phyloP scores from a whole-genome alignment of 2,329 filamentous ascomycete species.

The Fusarium udum region DNA sequence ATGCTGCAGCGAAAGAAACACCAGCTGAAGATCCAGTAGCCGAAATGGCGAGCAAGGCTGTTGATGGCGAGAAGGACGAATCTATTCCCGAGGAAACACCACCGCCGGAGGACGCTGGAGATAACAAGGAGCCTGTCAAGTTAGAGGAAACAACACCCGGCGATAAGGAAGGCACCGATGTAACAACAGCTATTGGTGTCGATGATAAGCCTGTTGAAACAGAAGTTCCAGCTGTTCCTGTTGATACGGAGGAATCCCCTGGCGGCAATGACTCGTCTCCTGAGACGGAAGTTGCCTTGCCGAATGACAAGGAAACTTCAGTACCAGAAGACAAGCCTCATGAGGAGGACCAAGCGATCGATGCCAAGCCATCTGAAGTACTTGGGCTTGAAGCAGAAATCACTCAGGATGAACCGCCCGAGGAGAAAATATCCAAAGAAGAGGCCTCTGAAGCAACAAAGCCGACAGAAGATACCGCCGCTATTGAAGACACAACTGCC shows the following conservation, averaged over 20 bases:
- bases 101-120: background rate
- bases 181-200: background rate
- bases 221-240: background rate
- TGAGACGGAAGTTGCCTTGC: background rate
- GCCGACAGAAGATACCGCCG: conserved; percentile 4
- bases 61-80: background rate
- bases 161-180: background rate
- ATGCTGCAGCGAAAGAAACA: background rate
- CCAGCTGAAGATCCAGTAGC: background rate
- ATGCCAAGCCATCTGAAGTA: background rate
- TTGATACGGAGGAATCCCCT: background rate
- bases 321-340: background rate
- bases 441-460: background rate
- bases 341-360: background rate
- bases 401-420: background rate
- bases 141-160: conserved; percentile 5
- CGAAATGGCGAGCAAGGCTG: background rate
- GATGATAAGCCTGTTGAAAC: background rate
- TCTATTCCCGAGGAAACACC: background rate
- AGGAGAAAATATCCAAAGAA: conserved; percentile 7
- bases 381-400: background rate
- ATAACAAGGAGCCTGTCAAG: background rate
- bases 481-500: background rate
- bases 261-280: background rate
- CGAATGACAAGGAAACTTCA: background rate